A percentile compares a stretch with the other conserved stretches of the same genome.
Conservation (phyloP, 73 alveolate species). For the Paramecium primaurelia region DNA sequence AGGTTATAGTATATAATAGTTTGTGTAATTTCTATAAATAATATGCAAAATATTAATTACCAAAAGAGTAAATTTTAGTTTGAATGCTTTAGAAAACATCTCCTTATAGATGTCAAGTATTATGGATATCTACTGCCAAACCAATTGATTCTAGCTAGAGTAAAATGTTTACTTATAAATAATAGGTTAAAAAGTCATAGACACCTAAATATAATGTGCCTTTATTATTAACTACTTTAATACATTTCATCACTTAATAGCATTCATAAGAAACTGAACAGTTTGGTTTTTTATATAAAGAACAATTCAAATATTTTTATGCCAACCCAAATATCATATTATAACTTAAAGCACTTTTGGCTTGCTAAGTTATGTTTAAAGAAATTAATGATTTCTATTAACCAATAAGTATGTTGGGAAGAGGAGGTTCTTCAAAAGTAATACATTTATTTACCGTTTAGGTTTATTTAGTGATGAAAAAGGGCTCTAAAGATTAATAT, state of each 20-base stretch:
- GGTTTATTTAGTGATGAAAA: slow-evolving; percentile 14
- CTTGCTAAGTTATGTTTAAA: slow-evolving; percentile 11
- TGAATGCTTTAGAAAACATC: slow-evolving; percentile 15
- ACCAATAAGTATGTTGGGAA: slow-evolving; percentile 19
- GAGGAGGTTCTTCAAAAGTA: slow-evolving; percentile 39
- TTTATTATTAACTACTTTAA: background rate
- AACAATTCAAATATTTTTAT: background rate
- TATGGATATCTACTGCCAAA: background rate
- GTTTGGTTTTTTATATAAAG: slow-evolving; percentile 14
- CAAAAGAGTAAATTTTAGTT: background rate
- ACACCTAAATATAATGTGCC: background rate
- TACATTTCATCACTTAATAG: background rate
- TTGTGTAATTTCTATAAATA: background rate
- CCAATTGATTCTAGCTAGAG: background rate
- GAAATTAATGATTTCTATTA: background rate
- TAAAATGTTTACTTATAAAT: background rate
- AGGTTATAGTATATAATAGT: background rate
- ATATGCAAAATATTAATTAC: slow-evolving; percentile 1
- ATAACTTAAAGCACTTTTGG: background rate
- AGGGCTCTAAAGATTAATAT: background rate
- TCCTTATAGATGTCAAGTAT: background rate
- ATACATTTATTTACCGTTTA: background rate
- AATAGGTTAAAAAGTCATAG: background rate
- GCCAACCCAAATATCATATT: background rate
- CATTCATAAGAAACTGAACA: background rate